Evolutionary conservation across 2,329 filamentous ascomycete genomes (phyloP), one percentile per base, ranked within the genome.

Genomic region (Trichophyton simii): DNA sequence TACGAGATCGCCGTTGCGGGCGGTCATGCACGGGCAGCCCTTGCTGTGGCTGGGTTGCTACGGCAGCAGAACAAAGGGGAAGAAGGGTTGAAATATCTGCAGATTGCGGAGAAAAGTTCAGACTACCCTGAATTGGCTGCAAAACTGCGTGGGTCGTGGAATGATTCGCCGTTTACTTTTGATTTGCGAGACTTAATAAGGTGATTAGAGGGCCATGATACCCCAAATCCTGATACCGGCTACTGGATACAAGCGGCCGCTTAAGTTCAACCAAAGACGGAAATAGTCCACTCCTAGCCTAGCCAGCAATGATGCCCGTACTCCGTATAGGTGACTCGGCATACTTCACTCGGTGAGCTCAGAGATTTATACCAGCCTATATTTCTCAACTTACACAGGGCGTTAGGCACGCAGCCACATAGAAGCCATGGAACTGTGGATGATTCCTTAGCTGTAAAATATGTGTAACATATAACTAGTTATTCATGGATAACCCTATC

Each of bases 71-170:
- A 69, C 1, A 9, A 64, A 3, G 25, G 52, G 4, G 59, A 63
- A 0, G 46, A 63, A 11, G 67, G 68, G 3, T 41, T 62, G 25
- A 34, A 63, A 3, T 60, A 67, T 22, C 63, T 71, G 22, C 62
- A 66, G 1, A 25, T 61, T 13, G 55, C 63, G 18, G 61, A 63
- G 22, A 13, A 64, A 6, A 57, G 67, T 25, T 59, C 63, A 20
- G 52, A 61, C 3, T 63, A 58, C 36, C 44, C 58, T 0, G 85
- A 88, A 61, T 75, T 81, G 22, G 83, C 81, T 0, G 71, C 81
- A 18, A 73, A 73, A 1, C 72, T 90, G 0, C 80, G 87, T 62
- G 73, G 77, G 2, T 88, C 88, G 66, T 89, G 87, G 87, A 77
- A 74, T 61, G 72, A 73, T 25, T n/a, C 34, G 28, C 36, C 58